Percentiles rank a stretch among this genome's conserved stretches.
phyloP scores from a whole-genome alignment of 108 stramenopile species.

The Mayamaea pseudoterrestris region DNA sequence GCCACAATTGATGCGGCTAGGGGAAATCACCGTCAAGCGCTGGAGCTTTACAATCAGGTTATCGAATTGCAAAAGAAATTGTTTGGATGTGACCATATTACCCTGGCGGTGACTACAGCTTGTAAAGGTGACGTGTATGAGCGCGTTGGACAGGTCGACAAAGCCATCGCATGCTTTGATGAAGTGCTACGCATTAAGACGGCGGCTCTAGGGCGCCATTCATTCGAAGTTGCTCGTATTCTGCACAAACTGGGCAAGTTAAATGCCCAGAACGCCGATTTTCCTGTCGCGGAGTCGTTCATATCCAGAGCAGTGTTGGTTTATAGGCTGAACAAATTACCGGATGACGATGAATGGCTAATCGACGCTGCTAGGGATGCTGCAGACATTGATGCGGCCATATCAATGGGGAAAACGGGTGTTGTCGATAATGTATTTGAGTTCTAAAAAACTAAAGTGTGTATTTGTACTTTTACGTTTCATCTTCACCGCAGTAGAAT shows the following conservation, averaged over 20 bases:
- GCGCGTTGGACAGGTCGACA: conserved; percentile 35
- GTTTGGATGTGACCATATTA: conserved; percentile 48
- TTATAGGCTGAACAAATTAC: conserved; percentile 53
- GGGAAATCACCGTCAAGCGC: conserved; percentile 53
- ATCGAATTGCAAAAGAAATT: conserved; percentile 62
- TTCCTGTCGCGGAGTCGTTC: conserved; percentile 36
- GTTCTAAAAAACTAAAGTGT: not conserved
- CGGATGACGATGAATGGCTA: conserved; percentile 55
- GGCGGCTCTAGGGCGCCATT: conserved; percentile 30
- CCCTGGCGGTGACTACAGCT: conserved; percentile 51
- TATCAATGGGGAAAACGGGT: conserved; percentile 24
- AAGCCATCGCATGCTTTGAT: conserved; percentile 54
- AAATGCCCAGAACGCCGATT: conserved; percentile 31
- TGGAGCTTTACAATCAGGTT: conserved; percentile 58
- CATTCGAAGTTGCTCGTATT: conserved; percentile 59
- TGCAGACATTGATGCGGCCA: conserved; percentile 68
- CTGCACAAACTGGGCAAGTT: conserved; percentile 76
- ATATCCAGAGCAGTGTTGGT: conserved; percentile 44
- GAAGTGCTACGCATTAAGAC: conserved; percentile 55
- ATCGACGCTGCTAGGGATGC: conserved; percentile 60
- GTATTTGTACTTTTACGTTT: too few species aligned
- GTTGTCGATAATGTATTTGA: not conserved
- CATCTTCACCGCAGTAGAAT: too few species aligned
- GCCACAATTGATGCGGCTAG: conserved; percentile 82
- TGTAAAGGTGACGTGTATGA: conserved; percentile 83